Base-by-base conservation (phyloP, 768 basidiomycete genomes). In the Daedalea quercina region DNA sequence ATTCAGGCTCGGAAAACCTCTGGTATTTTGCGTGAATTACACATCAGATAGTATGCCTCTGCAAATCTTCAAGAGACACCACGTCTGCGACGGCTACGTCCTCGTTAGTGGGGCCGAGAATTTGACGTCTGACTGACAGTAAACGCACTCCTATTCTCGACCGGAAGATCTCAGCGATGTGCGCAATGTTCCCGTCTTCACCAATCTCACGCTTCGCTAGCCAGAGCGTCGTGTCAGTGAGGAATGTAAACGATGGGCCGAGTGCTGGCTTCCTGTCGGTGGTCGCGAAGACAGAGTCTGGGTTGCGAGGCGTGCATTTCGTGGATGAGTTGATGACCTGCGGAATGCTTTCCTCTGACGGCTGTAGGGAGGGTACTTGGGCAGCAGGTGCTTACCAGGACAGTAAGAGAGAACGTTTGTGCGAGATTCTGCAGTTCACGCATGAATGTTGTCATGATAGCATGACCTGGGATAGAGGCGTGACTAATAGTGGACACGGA, bases 161-260 rank as follows among this genome's bases (percentile, higher is more conserved):
- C 9, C 68, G 60, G 34, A 68, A 51, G 2, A 68, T 56, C 33
- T 68, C 65, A 1, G 55, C 65, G 12, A 61, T 50, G 34, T 59
- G 54, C 15, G 53, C 35, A 1, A 44, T 44, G 12, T 26, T 24
- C 13, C 33, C 55, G 11, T 57, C 50, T 1, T 46, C 49, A 6
- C 42, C 41, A 11, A 15, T 15, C 12, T 19, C 22, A n/a, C 44
- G 34, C 28, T 59, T 67, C 9, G 76, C 71, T 9, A 89, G 70
- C 87, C 87, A 90, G n/a, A 91, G 57, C 0, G 84, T 86, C 15
- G 78, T 80, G 60, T 90, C 89, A 1, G 81, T 78, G 64, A 88
- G 67, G 65, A 79, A 86, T 7, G 82, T 72, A 55, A 90, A 91
- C 1, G 87, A 84, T 1, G 87, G 82, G 0, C 88, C 89, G 13